These are phyloP conservation scores for Diaporthe velutina DNA, from an alignment of 2,329 filamentous ascomycete species.

Conservation along the genomic window DNA sequence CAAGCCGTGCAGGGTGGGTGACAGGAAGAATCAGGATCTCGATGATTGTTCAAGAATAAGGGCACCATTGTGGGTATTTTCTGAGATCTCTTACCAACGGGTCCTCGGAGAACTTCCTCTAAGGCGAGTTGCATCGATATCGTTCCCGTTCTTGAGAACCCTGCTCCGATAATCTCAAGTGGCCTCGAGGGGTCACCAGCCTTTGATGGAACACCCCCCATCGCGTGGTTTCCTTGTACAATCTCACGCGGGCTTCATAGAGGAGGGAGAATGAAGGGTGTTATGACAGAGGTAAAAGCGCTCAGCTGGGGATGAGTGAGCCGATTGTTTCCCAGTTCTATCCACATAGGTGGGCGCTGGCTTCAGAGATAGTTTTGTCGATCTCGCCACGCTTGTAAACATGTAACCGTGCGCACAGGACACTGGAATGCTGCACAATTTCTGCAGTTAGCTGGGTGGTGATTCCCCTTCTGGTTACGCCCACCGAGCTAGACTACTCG, in stretches of 20 bases:
- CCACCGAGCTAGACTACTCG: neutral
- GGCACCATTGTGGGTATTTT: neutral
- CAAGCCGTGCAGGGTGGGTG: too few species aligned
- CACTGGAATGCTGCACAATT: constrained; percentile 17
- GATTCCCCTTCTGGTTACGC: neutral
- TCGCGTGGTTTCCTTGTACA: neutral
- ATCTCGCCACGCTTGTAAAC: neutral
- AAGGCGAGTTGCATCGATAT: constrained; percentile 17
- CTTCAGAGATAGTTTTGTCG: neutral
- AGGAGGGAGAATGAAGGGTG: too few species aligned
- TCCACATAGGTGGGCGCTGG: neutral
- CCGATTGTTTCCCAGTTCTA: neutral
- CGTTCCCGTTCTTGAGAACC: constrained; percentile 9
- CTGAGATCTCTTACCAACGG: neutral
- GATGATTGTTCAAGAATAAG: neutral
- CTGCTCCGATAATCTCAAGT: constrained; percentile 11
- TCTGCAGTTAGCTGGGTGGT: neutral
- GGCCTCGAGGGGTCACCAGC: constrained; percentile 12
- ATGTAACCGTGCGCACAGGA: constrained; percentile 2
- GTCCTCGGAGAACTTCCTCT: neutral
- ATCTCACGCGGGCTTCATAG: neutral
- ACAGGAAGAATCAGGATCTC: neutral
- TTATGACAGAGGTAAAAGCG: neutral
- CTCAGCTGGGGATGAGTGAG: neutral
- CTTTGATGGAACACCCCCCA: constrained; percentile 16